Conservation (phyloP, 2,329 filamentous ascomycete species). For the Claviceps arundinis region DNA sequence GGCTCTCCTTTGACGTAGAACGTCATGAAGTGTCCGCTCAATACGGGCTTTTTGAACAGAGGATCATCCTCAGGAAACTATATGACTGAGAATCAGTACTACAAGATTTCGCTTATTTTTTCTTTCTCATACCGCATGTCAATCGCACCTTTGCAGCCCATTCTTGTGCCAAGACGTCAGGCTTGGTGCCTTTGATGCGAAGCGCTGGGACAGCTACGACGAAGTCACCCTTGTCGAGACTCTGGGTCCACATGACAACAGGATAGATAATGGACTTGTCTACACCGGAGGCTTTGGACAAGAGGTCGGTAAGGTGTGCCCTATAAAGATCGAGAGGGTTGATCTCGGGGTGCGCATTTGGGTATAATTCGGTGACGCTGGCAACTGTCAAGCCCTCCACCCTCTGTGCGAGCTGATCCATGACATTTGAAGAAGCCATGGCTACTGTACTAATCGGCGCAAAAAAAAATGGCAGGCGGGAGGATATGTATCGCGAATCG, state of each 20-base stretch:
- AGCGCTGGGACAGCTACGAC: conserved; percentile 69
- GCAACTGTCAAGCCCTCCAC: conserved; percentile 6
- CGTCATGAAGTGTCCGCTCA: conserved; percentile 56
- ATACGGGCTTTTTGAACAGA: conserved; percentile 55
- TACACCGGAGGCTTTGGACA: conserved; percentile 57
- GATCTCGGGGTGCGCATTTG: conserved; percentile 48
- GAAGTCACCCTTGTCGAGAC: conserved; percentile 72
- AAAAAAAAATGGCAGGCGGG: not conserved
- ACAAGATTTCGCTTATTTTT: not conserved
- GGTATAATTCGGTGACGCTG: conserved; percentile 21
- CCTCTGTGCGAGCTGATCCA: conserved; percentile 6
- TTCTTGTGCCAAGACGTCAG: conserved; percentile 45
- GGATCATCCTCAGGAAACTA: conserved; percentile 64
- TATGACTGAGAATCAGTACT: not conserved
- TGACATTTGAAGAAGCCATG: conserved; percentile 3
- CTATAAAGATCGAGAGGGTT: conserved; percentile 75
- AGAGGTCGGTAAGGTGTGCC: conserved; percentile 56
- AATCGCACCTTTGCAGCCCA: conserved; percentile 43
- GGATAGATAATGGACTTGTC: conserved; percentile 59
- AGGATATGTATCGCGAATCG: not conserved
- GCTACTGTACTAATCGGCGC: not conserved
- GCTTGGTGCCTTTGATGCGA: conserved; percentile 59
- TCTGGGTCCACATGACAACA: conserved; percentile 64
- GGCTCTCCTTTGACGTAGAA: conserved; percentile 69
- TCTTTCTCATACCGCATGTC: not conserved